Evolutionary conservation across 1,284 basidiomycete species (phyloP), one percentile per base, ranked within the genome.

Genomic region (Mycosarcoma mackinlayi): DNA sequence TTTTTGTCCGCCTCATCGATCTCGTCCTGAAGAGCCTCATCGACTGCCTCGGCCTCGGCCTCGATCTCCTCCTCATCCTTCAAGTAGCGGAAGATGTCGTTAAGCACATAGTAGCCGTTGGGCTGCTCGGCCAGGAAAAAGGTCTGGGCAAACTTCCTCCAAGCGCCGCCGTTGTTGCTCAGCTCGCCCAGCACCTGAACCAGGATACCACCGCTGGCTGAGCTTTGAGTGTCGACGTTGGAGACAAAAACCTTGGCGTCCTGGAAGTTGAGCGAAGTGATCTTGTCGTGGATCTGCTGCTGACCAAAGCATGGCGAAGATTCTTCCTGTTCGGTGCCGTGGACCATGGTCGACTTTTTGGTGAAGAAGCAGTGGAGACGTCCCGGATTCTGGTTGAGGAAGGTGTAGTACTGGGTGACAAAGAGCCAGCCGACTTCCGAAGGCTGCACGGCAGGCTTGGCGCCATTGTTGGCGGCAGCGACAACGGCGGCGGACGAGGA

Each of bases 101-200:
- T 99, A 84, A 99, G 89, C 66, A 99, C 96, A 84, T 94, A 99
- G 87, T 98, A 99, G 44, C 96, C 96, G 80, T 95, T 96, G 37
- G 94, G 93, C 85, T 99, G 96, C 84, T 97, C 93, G 44, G 96
- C 96, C 56, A 99, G 90, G 91, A 98, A 98, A 86, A 99, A 98
- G 14, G 95, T 98, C 86, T 98, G 96, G 21, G 93, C 93, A 81
- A 99, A 99, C 86, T 98, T 98, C 81, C 91, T 90, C 96, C 96
- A 99, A 4, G 92, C 87, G 23, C 83, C 84, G 65, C 91, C 90
- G 62, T 88, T 88, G 79, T 89, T 88, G 64, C 92, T 93, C 90
- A 98, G 93, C 86, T 98, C 95, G 75, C 96, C 96, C 77, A 98
- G 93, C 83, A 98, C 96, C 85, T 98, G 94, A 83, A 99, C 94